Evolutionary conservation across 2,329 filamentous ascomycete species (phyloP), one percentile per base, ranked within the genome.

Genomic region (Sarocladiaceae sp.): DNA sequence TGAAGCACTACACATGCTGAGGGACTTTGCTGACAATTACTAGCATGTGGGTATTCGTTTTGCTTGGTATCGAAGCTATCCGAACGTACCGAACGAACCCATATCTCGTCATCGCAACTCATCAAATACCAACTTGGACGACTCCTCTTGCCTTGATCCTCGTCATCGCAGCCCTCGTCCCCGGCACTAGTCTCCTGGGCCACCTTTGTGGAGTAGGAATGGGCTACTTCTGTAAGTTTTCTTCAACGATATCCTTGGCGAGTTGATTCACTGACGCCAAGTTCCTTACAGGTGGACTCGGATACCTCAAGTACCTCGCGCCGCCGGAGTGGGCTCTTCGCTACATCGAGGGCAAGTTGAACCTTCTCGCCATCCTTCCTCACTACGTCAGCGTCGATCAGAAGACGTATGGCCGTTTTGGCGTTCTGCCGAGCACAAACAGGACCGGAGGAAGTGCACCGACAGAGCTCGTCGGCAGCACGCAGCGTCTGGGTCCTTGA

Each of bases 311-410:
- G 67, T 87, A 95, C 63, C 78, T 97, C 36, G 88, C 90, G 15
- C 94, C 94, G 20, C 92, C 90, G 2, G 94, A 97, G 70, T 88
- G 87, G 79, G 80, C 87, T 25, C 75, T 97, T 52, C 81, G 91
- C 58, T 97, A 88, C 84, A 79, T 97, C 52, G 94, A 99, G 71
- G 83, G 82, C 17, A 95, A 93, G 66, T 73, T 97, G 54, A 94
- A 96, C 63, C 77, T 97, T 10, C 76, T 96, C 20, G 88, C 84
- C 18, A 79, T 90, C 54, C 71, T 97, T 23, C 93, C 93, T 40
- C 90, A 96, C 70, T 97, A 96, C 63, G 87, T 97, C 46, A 95
- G 89, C 53, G 86, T 97, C 15, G 93, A 97, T 64, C 92, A 96
- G 70, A 97, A 96, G 77, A 96, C 90, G 5, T 96, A 93, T 63